phyloP scores from a whole-genome alignment of 225 moss, liverwort and hornwort species.

The Physcomitrellopsis africana region DNA sequence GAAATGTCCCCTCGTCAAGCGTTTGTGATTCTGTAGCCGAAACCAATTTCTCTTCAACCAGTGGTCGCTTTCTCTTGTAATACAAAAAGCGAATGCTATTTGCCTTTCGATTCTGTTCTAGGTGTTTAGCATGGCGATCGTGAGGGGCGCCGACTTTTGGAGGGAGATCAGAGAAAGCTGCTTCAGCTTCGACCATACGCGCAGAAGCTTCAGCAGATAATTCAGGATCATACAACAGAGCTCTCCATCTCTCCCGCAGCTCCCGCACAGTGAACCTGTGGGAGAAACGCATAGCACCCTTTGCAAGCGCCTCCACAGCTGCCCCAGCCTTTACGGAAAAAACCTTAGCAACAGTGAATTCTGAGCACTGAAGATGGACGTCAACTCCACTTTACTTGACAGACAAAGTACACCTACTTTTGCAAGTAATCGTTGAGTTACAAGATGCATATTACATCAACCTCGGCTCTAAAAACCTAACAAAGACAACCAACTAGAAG shows the following conservation, averaged over 20 bases:
- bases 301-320: constrained; percentile 95
- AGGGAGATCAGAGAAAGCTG: constrained; percentile 52
- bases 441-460: constrained; percentile 10
- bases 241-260: constrained; percentile 97
- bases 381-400: constrained; percentile 6
- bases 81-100: constrained; percentile 84
- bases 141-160: constrained; percentile 48
- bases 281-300: constrained; percentile 96
- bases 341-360: constrained; percentile 23
- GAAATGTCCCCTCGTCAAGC: constrained; percentile 38
- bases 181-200: constrained; percentile 89
- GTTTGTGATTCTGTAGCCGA: constrained; percentile 45
- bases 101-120: constrained; percentile 75
- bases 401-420: not conserved
- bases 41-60: constrained; percentile 49
- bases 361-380: not conserved
- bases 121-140: constrained; percentile 54
- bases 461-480: constrained; percentile 3
- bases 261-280: constrained; percentile 85
- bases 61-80: constrained; percentile 74
- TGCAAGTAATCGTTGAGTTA: constrained; percentile 5
- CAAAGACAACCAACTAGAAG: not conserved
- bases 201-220: constrained; percentile 79
- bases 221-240: constrained; percentile 89
- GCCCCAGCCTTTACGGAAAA: constrained; percentile 75